phyloP scores from a whole-genome alignment of 169 alveolate genomes.

The Plasmodium inui region DNA sequence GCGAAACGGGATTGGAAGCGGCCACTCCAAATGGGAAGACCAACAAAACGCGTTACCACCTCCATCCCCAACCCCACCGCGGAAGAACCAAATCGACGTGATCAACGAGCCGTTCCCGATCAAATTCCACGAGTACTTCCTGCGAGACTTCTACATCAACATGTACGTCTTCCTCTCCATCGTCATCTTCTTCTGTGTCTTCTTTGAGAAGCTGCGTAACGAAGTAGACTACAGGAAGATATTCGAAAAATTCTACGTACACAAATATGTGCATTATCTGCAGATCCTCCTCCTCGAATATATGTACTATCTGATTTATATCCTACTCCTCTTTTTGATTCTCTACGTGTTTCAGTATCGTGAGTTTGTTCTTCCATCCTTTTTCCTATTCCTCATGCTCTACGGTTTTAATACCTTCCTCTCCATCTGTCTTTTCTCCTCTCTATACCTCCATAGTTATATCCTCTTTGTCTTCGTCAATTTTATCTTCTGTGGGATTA shows the following conservation, averaged over 20 bases:
- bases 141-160: constrained; percentile 68
- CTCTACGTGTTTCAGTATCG: constrained; percentile 37
- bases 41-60: too few species aligned
- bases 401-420: constrained; percentile 60
- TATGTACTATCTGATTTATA: constrained; percentile 45
- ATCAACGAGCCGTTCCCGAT: constrained; percentile 56
- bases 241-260: constrained; percentile 28
- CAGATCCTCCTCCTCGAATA: constrained; percentile 43
- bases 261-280: constrained; percentile 42
- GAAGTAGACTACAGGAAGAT: constrained; percentile 58
- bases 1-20: not conserved
- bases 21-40: not conserved
- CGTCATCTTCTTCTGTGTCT: constrained; percentile 70
- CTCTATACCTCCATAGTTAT: constrained; percentile 54
- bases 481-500: constrained; percentile 67
- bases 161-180: constrained; percentile 60
- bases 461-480: constrained; percentile 53
- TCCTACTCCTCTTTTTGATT: constrained; percentile 9
- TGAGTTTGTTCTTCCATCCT: constrained; percentile 20
- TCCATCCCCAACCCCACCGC: not conserved
- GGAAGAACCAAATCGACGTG: not conserved
- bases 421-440: constrained; percentile 54
- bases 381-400: constrained; percentile 30
- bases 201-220: constrained; percentile 52
- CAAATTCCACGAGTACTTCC: constrained; percentile 53